phyloP scores from a whole-genome alignment of 2,329 filamentous ascomycete species.

The Spiromastix sp. region DNA sequence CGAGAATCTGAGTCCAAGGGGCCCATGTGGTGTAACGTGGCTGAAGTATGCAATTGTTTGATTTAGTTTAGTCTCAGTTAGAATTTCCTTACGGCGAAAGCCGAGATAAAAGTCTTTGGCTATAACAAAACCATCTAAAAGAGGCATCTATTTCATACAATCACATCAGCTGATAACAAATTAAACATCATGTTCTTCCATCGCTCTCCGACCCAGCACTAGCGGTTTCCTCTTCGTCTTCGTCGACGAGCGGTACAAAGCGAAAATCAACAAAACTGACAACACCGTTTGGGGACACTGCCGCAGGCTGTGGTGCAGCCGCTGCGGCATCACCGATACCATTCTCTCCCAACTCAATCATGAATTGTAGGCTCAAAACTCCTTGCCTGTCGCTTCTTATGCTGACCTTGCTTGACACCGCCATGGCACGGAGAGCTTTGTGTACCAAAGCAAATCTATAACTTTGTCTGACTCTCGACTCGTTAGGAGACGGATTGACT shows the following conservation, averaged over 20 bases:
- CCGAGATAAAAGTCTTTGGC: no score
- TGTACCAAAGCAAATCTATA: constrained; percentile 85
- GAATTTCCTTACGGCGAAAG: no score
- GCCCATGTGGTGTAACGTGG: no score
- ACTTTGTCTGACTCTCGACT: constrained; percentile 58
- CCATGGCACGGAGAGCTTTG: constrained; percentile 85
- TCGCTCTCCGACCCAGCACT: no score
- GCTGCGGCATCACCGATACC: constrained; percentile 14
- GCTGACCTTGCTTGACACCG: constrained; percentile 82
- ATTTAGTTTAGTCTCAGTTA: no score
- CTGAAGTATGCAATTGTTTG: no score
- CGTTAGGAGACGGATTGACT: constrained; percentile 47
- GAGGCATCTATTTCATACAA: no score
- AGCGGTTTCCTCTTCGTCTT: constrained; percentile 27
- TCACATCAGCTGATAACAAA: no score
- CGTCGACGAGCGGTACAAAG: constrained; percentile 36
- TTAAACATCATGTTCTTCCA: no score
- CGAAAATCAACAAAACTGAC: constrained; percentile 39
- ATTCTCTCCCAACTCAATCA: constrained; percentile 74
- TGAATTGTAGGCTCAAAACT: constrained; percentile 88
- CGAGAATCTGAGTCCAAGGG: no score
- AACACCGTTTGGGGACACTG: constrained; percentile 11
- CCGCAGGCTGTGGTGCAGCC: constrained; percentile 11
- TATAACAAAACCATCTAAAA: no score
- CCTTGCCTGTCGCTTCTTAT: constrained; percentile 79